Conservation (phyloP, 2,329 filamentous ascomycete species). For the Ramichloridium luteum region DNA sequence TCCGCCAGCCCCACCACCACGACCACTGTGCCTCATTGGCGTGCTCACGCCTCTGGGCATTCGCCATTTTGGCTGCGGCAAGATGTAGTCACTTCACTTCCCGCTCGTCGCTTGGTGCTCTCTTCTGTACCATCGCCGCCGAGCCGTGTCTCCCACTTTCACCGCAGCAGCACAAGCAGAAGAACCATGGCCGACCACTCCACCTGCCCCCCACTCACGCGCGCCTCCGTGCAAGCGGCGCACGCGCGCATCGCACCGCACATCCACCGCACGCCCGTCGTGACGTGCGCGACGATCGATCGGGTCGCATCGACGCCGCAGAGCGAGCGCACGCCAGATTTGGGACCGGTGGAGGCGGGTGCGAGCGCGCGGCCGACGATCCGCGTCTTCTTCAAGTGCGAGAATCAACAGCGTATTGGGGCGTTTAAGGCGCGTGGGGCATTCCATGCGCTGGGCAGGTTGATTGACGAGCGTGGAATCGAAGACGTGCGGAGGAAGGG, state of each 20-base stretch:
- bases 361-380: slow-evolving; percentile 50
- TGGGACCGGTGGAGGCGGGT: slow-evolving; percentile 1
- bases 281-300: slow-evolving; percentile 67
- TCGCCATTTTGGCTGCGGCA: too few relatives aligned
- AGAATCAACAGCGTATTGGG: slow-evolving; percentile 81
- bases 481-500: slow-evolving; percentile 49
- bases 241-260: slow-evolving; percentile 60
- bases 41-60: too few relatives aligned
- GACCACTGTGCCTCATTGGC: too few relatives aligned
- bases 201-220: slow-evolving; percentile 52
- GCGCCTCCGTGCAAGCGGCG: slow-evolving; percentile 58
- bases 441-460: slow-evolving; percentile 66
- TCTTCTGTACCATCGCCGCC: too few relatives aligned
- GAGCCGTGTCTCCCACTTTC: too few relatives aligned
- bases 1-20: too few relatives aligned
- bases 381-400: slow-evolving; percentile 84
- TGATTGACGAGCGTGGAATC: slow-evolving; percentile 51
- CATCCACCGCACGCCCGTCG: slow-evolving; percentile 72
- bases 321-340: slow-evolving; percentile 19
- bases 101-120: too few relatives aligned
- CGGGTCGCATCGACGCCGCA: slow-evolving; percentile 62
- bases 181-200: slow-evolving; percentile 32
- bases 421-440: slow-evolving; percentile 89
- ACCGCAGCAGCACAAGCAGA: neutral
- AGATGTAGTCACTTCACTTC: too few relatives aligned